A percentile compares a stretch with the other conserved stretches of the same genome.
Conservation (phyloP, 495 filamentous ascomycete genomes). For the Durotheca rogersii region DNA sequence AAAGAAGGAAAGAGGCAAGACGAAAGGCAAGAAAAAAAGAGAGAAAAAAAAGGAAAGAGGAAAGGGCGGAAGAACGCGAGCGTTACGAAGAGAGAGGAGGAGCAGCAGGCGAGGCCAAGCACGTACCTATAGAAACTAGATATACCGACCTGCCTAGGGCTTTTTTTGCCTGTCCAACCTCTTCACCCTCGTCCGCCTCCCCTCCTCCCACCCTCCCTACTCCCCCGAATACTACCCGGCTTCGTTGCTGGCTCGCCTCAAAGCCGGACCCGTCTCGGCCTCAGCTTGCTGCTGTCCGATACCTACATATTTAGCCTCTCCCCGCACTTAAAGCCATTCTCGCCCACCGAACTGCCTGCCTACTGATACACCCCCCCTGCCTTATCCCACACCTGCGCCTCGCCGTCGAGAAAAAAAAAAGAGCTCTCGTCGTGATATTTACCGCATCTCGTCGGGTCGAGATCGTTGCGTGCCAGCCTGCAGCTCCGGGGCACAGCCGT, state of each 20-base stretch:
- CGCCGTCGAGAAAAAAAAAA: no score
- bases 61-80: no score
- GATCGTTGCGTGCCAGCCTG: not conserved
- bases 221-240: not conserved
- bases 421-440: no score
- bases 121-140: no score
- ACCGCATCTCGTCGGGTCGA: not conserved
- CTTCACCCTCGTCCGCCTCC: no score
- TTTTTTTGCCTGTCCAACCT: no score
- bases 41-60: slow-evolving; percentile 1
- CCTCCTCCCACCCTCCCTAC: no score
- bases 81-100: no score
- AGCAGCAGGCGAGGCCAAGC: no score
- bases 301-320: slow-evolving; percentile 23
- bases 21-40: slow-evolving; percentile 8
- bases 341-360: slow-evolving; percentile 9
- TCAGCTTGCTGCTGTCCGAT: no score
- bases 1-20: not conserved
- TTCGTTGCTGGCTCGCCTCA: not conserved
- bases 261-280: no score
- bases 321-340: slow-evolving; percentile 24
- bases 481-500: not conserved
- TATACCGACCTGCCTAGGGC: no score
- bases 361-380: slow-evolving; percentile 1
- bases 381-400: not conserved